phyloP scores from a whole-genome alignment of 2,329 filamentous ascomycete genomes.

The Colletotrichum brevisporum region DNA sequence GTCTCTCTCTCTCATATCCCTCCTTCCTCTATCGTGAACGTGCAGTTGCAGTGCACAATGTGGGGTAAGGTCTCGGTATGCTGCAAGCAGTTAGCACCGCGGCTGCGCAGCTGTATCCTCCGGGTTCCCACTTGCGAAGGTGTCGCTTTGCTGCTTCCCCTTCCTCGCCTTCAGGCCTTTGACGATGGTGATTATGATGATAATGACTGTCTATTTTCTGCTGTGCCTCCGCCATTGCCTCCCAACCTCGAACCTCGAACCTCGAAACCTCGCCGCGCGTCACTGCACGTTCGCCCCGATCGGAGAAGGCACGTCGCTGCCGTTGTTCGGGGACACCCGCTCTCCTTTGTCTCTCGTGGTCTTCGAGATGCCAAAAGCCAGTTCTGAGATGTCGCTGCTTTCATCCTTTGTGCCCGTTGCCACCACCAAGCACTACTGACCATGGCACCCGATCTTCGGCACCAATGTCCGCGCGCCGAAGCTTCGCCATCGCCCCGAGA shows the following conservation, averaged over 20 bases:
- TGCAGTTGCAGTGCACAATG: not conserved
- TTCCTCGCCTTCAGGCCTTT: no score
- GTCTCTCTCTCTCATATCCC: not conserved
- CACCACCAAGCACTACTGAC: not conserved
- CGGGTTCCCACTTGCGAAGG: constrained; percentile 21
- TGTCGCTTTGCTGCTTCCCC: not conserved
- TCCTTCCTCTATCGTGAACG: constrained; percentile 1
- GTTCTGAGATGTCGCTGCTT: no score
- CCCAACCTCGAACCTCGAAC: no score
- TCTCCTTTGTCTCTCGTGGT: no score
- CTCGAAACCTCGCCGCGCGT: no score
- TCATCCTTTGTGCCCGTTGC: constrained; percentile 12
- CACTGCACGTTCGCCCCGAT: no score
- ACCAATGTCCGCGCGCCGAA: not conserved
- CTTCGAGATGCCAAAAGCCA: no score
- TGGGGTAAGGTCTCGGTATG: constrained; percentile 30
- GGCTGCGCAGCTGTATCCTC: not conserved
- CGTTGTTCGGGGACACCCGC: no score
- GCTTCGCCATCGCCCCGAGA: not conserved
- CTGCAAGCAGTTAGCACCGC: constrained; percentile 34
- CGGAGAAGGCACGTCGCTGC: no score
- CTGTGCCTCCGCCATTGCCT: no score
- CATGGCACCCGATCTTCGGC: not conserved
- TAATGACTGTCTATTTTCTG: no score
- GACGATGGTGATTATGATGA: no score